Evolutionary conservation across 441 rosid species (phyloP), one percentile per base, ranked within the genome.

Genomic region (Hura crepitans): DNA sequence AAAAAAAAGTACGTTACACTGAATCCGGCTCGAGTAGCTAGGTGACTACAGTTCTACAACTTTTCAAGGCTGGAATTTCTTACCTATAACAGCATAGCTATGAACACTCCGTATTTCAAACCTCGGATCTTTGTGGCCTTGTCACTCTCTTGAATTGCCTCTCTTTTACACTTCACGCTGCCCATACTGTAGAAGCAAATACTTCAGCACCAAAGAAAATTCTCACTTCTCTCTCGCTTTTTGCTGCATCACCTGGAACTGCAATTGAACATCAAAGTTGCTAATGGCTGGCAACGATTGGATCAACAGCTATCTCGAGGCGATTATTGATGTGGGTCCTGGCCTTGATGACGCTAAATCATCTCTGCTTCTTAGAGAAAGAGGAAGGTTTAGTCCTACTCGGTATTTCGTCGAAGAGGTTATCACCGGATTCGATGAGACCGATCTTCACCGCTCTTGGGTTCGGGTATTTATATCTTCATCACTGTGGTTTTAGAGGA

Each of bases 381-480:
- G 99, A 82, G 99, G 99, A 0, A 75, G 96, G 77, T 96, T 96
- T 80, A 96, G 97, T 60, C 99, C 98, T 0, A 96, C 98, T 73
- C 87, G 99, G 33, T 96, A 96, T 81, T 96, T 96, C 73, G 98
- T 96, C 55, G 99, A 96, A 68, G 96, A 96, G 77, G 98, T 96
- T 72, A 89, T 96, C 78, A 88, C 97, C 64, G 98, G 99, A 2
- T 93, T 84, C 80, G 97, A 96, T 82, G 99, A 93, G 81, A 92
- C 97, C 70, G 99, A 95, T 88, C 99, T 95, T 59, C 89, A 92
- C 22, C 90, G 97, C 58, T 91, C 97, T 6, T 92, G 98, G 98
- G 84, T 76, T 56, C 80, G 78, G 85, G 98, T 92, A 63, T 20
- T n/a, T 27, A 5, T 65, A 1, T 46, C 14, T 67, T 2, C 13